Evolutionary conservation across 176 grass and related monocot genomes (phyloP).

Genomic region (Oryza meyeriana): DNA sequence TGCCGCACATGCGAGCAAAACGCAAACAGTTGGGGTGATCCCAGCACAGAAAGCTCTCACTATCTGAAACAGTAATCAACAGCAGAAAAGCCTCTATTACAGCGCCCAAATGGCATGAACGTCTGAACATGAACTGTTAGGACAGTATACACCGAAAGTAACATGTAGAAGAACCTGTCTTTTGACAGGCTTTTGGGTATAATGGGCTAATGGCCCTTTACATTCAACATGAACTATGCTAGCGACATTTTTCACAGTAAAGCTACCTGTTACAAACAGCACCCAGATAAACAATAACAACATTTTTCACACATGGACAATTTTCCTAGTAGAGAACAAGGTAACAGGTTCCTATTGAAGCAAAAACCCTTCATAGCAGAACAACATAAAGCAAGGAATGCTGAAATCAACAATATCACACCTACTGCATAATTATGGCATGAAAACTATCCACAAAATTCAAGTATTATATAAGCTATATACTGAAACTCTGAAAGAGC

Average conservation of each 20-base stretch:
- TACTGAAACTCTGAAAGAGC: not conserved
- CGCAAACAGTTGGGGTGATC: not conserved
- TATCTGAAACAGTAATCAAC: not conserved
- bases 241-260: not conserved
- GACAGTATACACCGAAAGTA: not conserved
- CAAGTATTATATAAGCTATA: not conserved
- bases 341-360: not conserved
- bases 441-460: not conserved
- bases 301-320: not conserved
- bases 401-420: not conserved
- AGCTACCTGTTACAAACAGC: not conserved
- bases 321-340: not conserved
- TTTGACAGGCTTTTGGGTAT: not conserved
- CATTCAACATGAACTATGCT: not conserved
- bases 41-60: not conserved
- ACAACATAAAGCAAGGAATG: not conserved
- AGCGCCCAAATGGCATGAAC: not conserved
- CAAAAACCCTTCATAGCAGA: not conserved
- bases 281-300: not conserved
- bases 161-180: not conserved
- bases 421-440: not conserved
- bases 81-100: not conserved
- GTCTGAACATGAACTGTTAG: not conserved
- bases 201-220: not conserved
- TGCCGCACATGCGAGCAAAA: not conserved